Evolutionary conservation across 176 grass and related monocot genomes (phyloP), one percentile per base, ranked within the genome.

Genomic region (Otatea glauca): DNA sequence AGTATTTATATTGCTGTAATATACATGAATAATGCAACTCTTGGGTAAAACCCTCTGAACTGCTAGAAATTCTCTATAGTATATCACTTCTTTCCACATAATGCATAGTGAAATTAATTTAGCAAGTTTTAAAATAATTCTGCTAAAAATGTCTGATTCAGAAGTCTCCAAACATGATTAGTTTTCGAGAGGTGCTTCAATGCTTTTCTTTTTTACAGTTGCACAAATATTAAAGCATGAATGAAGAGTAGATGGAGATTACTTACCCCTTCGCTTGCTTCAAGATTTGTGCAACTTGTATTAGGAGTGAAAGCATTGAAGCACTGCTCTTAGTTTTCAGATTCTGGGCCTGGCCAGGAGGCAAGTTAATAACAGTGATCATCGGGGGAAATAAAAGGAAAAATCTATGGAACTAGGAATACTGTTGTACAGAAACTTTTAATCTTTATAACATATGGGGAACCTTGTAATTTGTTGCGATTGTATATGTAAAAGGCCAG

Each of bases 41-140:
- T 69, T 58, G 9, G n/a, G 5, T 76, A 38, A 76, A 75, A 62
- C 49, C 61, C 10, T 76, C 7, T 82, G 59, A 77, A 77, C 54
- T 9, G 5, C 13, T 42, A 25, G 21, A 24, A 77, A 60, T 38
- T 77, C 35, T 76, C 42, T 60, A 7, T 10, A 58, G 18, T 13
- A 39, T 39, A 75, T 18, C 73, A 75, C 5, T 42, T 55, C 21
- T 53, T 14, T 10, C 13, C 58, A 1, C 74, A 60, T 77, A 13
- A 77, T 62, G 38, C 21, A 61, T 44, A 44, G 37, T 41, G 13
- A 27, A 62, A 61, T 35, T 62, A 77, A 59, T 42, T 62, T 27
- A 43, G 35, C 34, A 23, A 0, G 10, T 6, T 77, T 60, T 21
- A 75, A 18, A 42, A 39, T 10, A 29, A 27, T 27, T 62, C 2